These are phyloP conservation scores for Chrysoporthe deuterocubensis DNA, from an alignment of 2,329 filamentous ascomycete genomes.

Conservation along the genomic window DNA sequence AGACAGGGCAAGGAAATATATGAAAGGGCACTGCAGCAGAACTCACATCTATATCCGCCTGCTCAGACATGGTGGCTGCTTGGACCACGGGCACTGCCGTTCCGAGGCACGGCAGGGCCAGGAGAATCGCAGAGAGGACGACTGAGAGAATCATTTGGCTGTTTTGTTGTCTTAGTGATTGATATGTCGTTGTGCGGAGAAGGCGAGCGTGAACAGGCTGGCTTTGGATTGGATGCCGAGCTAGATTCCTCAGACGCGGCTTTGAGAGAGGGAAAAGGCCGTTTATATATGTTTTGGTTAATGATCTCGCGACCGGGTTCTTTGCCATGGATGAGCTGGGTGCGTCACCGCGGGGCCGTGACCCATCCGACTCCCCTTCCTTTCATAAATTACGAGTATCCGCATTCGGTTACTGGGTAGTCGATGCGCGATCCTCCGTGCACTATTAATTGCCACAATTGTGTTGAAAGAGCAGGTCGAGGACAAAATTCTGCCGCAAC, in stretches of 20 bases:
- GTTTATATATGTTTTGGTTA: background rate
- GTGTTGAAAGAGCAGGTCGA: background rate
- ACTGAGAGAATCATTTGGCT: background rate
- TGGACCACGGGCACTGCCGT: slow-evolving; percentile 10
- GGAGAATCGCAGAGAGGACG: slow-evolving; percentile 12
- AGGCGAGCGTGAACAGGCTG: background rate
- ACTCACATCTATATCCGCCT: background rate
- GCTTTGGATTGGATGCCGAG: background rate
- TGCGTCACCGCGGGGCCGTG: background rate
- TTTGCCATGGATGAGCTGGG: background rate
- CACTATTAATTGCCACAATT: background rate
- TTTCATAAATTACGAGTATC: background rate
- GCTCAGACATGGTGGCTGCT: background rate
- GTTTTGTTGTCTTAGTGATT: background rate
- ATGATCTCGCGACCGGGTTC: background rate
- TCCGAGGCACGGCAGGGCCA: slow-evolving; percentile 16
- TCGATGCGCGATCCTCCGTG: background rate
- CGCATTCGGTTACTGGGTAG: background rate
- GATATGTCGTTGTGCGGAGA: background rate
- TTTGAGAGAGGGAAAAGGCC: background rate
- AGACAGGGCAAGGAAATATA: background rate
- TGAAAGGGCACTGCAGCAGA: background rate
- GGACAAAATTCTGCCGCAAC: background rate
- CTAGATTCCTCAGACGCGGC: background rate
- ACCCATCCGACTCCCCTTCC: background rate